Evolutionary conservation across 495 filamentous ascomycete genomes (phyloP).

Genomic region (Apodospora peruviana): DNA sequence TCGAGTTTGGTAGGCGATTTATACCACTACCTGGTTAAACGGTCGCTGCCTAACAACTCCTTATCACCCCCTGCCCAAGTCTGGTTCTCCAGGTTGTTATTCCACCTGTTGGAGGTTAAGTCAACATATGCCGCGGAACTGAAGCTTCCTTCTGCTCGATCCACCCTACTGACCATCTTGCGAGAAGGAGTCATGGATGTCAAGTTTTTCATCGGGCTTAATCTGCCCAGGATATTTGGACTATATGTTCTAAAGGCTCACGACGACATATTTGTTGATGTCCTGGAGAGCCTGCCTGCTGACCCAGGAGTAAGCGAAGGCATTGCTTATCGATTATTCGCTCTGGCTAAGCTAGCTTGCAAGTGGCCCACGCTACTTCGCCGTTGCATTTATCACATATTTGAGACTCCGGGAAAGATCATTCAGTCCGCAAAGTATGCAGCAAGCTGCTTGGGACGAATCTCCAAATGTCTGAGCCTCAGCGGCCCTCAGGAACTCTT

Average conservation of each 20-base stretch:
- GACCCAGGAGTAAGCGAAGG: conserved; percentile 71
- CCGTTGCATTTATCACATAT: conserved; percentile 83
- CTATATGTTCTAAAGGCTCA: conserved; percentile 72
- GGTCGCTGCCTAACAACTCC: conserved; percentile 54
- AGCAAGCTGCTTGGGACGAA: conserved; percentile 56
- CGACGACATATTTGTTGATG: conserved; percentile 73
- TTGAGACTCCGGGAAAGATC: conserved; percentile 75
- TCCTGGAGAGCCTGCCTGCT: conserved; percentile 65
- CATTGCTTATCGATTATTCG: conserved; percentile 75
- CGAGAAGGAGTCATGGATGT: conserved; percentile 61
- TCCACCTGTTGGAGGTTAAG: conserved; percentile 58
- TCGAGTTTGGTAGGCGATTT: conserved; percentile 60
- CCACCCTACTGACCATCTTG: conserved; percentile 69
- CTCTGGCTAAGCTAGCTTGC: conserved; percentile 68
- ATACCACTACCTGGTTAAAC: conserved; percentile 73
- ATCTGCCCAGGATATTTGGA: conserved; percentile 71
- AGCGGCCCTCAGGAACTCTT: conserved; percentile 64
- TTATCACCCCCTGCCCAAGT: conserved; percentile 65
- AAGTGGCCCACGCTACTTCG: conserved; percentile 75
- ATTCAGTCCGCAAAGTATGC: conserved; percentile 61
- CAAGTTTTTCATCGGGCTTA: conserved; percentile 65
- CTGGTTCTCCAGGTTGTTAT: conserved; percentile 59
- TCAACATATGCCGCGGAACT: conserved; percentile 54
- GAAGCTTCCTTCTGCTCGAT: conserved; percentile 61
- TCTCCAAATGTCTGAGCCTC: conserved; percentile 61